A percentile compares a stretch with the other conserved stretches of the same genome.
phyloP scores from a whole-genome alignment of 495 filamentous ascomycete genomes.

The Penicillium coprophilum region DNA sequence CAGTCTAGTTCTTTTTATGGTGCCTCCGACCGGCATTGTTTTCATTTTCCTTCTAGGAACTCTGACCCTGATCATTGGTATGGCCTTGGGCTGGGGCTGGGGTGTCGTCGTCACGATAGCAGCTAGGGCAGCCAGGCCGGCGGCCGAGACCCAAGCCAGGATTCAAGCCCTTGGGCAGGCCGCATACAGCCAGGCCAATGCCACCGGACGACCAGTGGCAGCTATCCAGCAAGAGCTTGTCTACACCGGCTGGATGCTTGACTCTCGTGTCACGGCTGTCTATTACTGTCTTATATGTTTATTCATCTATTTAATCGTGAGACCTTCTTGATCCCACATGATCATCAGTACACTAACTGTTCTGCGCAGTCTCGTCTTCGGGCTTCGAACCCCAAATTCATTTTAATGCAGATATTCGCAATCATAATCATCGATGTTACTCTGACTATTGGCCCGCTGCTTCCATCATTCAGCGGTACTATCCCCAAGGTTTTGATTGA shows the following conservation, averaged over 20 bases:
- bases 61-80: slow-evolving; percentile 37
- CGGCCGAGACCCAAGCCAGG: slow-evolving; percentile 35
- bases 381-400: slow-evolving; percentile 40
- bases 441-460: slow-evolving; percentile 34
- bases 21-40: slow-evolving; percentile 39
- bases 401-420: slow-evolving; percentile 35
- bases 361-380: slow-evolving; percentile 34
- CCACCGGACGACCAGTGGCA: slow-evolving; percentile 29
- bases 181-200: slow-evolving; percentile 33
- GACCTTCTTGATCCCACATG: neutral
- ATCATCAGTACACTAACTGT: neutral
- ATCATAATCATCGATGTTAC: slow-evolving; percentile 42
- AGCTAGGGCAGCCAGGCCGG: slow-evolving; percentile 37
- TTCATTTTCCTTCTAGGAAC: slow-evolving; percentile 39
- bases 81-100: slow-evolving; percentile 44
- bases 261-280: slow-evolving; percentile 39
- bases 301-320: slow-evolving; percentile 41
- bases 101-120: slow-evolving; percentile 45
- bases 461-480: slow-evolving; percentile 41
- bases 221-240: slow-evolving; percentile 27
- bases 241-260: slow-evolving; percentile 43
- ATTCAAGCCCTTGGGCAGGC: slow-evolving; percentile 33
- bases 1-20: slow-evolving; percentile 38
- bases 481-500: slow-evolving; percentile 37
- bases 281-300: slow-evolving; percentile 37